Base-by-base conservation (phyloP, 2,329 filamentous ascomycete species). In the Polytolypa hystricis region DNA sequence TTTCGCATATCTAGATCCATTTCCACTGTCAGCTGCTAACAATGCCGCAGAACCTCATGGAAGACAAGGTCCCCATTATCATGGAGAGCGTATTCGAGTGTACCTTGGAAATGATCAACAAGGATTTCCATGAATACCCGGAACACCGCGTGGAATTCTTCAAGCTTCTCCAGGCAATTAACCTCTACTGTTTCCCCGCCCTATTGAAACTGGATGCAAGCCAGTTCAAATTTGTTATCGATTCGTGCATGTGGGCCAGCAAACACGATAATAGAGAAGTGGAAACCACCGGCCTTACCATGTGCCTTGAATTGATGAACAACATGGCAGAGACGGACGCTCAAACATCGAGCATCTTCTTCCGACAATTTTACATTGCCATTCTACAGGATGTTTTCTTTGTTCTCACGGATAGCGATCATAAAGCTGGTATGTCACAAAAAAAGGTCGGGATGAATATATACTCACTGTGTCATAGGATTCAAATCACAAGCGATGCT, bases 111-210 rank as follows among this genome's bases (percentile, higher is more conserved):
- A 98, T 98, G 91, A 98, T 98, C 67, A 98, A 96, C 75, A 98
- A 98, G 67, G 91, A 98, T 62, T 98, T 98, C 63, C 95, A 93
- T 31, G 91, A 98, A 57, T 98, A 93, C 60, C 91, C 91, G 0
- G 91, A 98, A 60, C 91, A 98, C 58, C 82, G 93, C 40, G 91
- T 98, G n/a, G 89, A 96, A 61, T 98, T 98, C 64, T 98, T 98
- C 74, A 95, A 94, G 62, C 75, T 98, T 16, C 73, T 98, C 25
- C 77, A 93, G 48, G 84, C 89, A 10, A 96, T 98, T 65, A 98
- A 98, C 61, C 67, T 96, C 32, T 85, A 93, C 60, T 98, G 91
- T 64, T 98, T 98, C 78, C 85, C 85, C 32, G 81, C 91, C 1
- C 73, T 98, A 15, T 72, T 98, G 47, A 93, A 93, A 62, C 77